Evolutionary conservation across 2,329 filamentous ascomycete species (phyloP), one percentile per base, ranked within the genome.

Genomic region (Colletotrichum agaves): DNA sequence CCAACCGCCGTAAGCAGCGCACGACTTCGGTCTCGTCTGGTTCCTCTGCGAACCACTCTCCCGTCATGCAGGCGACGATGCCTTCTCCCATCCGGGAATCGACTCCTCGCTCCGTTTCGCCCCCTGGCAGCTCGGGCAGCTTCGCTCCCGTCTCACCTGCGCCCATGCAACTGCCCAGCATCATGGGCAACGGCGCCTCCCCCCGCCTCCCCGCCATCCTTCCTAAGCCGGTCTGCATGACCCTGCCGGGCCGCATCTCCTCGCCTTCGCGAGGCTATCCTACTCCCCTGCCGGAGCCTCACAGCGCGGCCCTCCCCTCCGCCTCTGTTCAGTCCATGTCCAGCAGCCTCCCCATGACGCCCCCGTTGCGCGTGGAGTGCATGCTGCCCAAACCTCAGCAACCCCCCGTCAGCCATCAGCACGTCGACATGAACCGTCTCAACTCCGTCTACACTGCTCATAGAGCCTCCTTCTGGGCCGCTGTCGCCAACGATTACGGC

Each of bases 401-500:
- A 71, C 72, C 75, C 1, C 64, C 70, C 49, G 78, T 78, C 70
- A 74, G 74, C 50, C 71, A 78, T 71, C 75, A 82, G 69, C 82
- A 84, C 69, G 84, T 91, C 70, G 89, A 93, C 76, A 84, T 89
- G 73, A 81, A 85, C 31, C 90, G 91, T 53, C 88, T 95, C 23
- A 86, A 88, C 53, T 83, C 86, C 68, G 87, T 94, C 72, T 94
- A 94, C 78, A 86, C 89, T 59, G 82, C 86, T 7, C 91, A 93
- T 78, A 88, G 91, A 47, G 83, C 85, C 57, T 86, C 87, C 8
- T 94, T 95, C 80, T 95, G 92, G 92, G 83, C 86, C 37, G 84
- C 87, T 53, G 86, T 95, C 39, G 91, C 91, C 33, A 82, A 87
- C 27, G 91, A 93, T 73, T 94, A 94, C 74, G 91, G 91, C 60